Percentiles rank a stretch among this genome's conserved stretches.
Conservation (phyloP, 257 asterid genomes). For the Solanum paucissectum region DNA sequence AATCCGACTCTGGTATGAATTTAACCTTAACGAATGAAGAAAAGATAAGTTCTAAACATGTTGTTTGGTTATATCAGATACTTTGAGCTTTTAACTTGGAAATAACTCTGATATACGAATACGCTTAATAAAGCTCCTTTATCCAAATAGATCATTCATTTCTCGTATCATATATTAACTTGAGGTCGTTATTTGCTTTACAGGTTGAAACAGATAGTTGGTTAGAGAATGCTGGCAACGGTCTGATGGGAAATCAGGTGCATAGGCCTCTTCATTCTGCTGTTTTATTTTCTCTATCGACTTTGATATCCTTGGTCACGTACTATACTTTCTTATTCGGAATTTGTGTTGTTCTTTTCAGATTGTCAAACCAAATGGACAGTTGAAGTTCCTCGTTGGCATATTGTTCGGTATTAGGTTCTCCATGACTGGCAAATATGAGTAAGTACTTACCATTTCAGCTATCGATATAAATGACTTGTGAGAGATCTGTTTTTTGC, state of each 20-base stretch:
- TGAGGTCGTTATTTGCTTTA: not conserved
- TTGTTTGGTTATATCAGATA: not conserved
- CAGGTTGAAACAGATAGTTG: conserved; percentile 93
- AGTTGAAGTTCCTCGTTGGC: conserved; percentile 63
- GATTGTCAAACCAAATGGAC: conserved; percentile 63
- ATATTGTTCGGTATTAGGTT: conserved; percentile 59
- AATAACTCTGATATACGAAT: not conserved
- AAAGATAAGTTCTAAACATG: not conserved
- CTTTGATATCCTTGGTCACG: too few relatives aligned
- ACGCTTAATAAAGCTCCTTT: not conserved
- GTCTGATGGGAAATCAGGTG: conserved; percentile 92
- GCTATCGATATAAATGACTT: not conserved
- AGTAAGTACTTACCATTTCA: conserved; percentile 28
- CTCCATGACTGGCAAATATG: conserved; percentile 77
- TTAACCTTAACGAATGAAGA: not conserved
- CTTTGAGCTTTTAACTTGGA: not conserved
- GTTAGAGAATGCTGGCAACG: conserved; percentile 92
- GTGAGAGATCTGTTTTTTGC: not conserved
- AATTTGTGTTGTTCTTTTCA: conserved; percentile 1
- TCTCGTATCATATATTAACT: not conserved
- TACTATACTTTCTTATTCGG: not conserved
- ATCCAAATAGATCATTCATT: not conserved
- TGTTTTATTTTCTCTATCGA: not conserved
- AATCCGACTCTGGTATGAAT: not conserved
- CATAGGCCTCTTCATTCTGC: not conserved